Conservation (phyloP, 306 rosid genomes). For the Prunus persica region DNA sequence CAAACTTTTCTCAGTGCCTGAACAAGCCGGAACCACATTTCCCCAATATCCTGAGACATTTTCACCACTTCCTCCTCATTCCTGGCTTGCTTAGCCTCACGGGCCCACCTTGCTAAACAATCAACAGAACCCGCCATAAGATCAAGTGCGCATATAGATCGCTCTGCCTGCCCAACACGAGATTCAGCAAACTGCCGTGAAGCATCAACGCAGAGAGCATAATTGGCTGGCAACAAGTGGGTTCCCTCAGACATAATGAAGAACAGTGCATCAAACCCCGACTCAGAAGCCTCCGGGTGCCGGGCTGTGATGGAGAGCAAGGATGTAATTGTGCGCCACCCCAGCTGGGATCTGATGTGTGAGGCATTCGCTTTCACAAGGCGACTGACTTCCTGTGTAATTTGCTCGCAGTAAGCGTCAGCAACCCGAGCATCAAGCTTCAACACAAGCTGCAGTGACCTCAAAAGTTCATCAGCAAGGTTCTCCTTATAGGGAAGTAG, state of each 20-base stretch:
- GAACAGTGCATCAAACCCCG: slow-evolving; percentile 84
- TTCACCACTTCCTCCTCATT: slow-evolving; percentile 67
- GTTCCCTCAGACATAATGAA: slow-evolving; percentile 86
- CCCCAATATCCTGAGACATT: slow-evolving; percentile 81
- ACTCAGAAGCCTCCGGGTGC: slow-evolving; percentile 91
- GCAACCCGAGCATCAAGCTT: slow-evolving; percentile 99
- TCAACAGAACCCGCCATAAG: slow-evolving; percentile 81
- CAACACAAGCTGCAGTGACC: slow-evolving; percentile 87
- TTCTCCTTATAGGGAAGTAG: slow-evolving; percentile 96
- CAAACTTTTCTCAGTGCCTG: slow-evolving; percentile 92
- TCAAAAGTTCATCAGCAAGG: slow-evolving; percentile 91
- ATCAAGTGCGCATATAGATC: slow-evolving; percentile 83
- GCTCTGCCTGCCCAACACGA: slow-evolving; percentile 87
- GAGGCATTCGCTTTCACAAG: slow-evolving; percentile 95
- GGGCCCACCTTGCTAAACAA: slow-evolving; percentile 74
- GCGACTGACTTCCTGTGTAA: slow-evolving; percentile 94
- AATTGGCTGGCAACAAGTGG: slow-evolving; percentile 88
- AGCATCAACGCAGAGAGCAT: slow-evolving; percentile 69
- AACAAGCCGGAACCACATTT: slow-evolving; percentile 93
- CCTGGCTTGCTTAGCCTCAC: slow-evolving; percentile 62
- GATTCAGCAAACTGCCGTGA: slow-evolving; percentile 97
- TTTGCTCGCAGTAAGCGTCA: slow-evolving; percentile 96
- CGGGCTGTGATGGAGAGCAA: slow-evolving; percentile 80
- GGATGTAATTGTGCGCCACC: slow-evolving; percentile 94
- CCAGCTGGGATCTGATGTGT: slow-evolving; percentile 85